These are phyloP conservation scores for Colletotrichum costaricense DNA, from an alignment of 2,329 filamentous ascomycete species.

Conservation along the genomic window DNA sequence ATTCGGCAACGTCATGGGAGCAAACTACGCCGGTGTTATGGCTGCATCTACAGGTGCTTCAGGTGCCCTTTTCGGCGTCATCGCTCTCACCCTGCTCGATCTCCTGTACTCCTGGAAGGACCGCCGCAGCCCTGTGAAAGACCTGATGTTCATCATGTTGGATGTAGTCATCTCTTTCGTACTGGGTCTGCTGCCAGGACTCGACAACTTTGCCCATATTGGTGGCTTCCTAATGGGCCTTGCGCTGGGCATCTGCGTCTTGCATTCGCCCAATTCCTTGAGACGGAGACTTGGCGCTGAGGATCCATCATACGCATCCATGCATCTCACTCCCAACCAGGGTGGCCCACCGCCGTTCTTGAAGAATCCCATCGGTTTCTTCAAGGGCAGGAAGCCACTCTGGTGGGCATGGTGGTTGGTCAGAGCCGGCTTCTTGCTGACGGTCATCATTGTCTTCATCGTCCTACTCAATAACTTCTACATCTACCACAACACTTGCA, in stretches of 20 bases:
- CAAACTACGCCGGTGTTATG: constrained; percentile 87
- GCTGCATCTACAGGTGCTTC: constrained; percentile 91
- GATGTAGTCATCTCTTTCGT: constrained; percentile 93
- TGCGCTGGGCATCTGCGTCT: constrained; percentile 84
- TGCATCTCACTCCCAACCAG: constrained; percentile 62
- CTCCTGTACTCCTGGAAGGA: constrained; percentile 93
- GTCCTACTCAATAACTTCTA: constrained; percentile 94
- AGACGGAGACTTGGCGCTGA: constrained; percentile 76
- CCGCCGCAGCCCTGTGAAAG: constrained; percentile 79
- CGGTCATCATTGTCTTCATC: constrained; percentile 87
- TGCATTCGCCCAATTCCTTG: constrained; percentile 88
- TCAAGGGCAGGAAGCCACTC: constrained; percentile 89
- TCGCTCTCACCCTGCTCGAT: constrained; percentile 89
- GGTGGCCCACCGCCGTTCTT: constrained; percentile 63
- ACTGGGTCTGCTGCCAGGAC: constrained; percentile 87
- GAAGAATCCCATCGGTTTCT: constrained; percentile 79
- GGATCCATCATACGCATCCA: constrained; percentile 77
- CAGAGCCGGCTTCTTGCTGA: constrained; percentile 79
- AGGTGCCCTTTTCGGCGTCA: constrained; percentile 89
- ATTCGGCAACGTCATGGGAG: constrained; percentile 94
- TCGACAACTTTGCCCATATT: constrained; percentile 98
- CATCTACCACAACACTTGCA: constrained; percentile 77
- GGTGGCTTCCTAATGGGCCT: constrained; percentile 95
- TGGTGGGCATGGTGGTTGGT: constrained; percentile 99
- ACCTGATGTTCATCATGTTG: constrained; percentile 87